Percentiles rank a stretch among this genome's conserved stretches.
phyloP scores from a whole-genome alignment of 495 filamentous ascomycete genomes.

The Platismatia glauca region DNA sequence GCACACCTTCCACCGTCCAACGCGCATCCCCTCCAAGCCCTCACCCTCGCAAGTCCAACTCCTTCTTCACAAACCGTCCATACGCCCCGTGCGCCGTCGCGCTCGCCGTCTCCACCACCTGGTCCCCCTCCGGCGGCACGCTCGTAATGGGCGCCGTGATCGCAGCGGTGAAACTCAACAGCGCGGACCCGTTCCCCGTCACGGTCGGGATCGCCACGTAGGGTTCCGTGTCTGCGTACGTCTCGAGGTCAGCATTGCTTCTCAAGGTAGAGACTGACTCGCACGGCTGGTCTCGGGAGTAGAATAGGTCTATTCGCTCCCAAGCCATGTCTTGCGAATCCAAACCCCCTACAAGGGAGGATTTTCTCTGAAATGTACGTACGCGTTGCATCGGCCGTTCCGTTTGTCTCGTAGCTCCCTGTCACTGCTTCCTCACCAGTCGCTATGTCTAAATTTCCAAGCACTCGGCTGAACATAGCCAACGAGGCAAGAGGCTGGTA shows the following conservation, averaged over 20 bases:
- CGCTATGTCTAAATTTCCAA: conserved; percentile 25
- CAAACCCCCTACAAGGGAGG: no score
- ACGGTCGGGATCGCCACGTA: conserved; percentile 40
- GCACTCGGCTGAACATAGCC: conserved; percentile 31
- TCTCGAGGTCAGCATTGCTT: no score
- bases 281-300: no score
- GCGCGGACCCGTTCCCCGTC: background rate
- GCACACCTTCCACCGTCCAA: background rate
- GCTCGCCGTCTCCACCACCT: conserved; percentile 10
- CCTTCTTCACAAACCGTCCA: conserved; percentile 15
- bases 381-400: conserved; percentile 45
- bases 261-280: no score
- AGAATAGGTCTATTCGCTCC: no score
- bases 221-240: no score
- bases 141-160: conserved; percentile 17
- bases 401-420: conserved; percentile 36
- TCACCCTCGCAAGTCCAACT: conserved; percentile 15
- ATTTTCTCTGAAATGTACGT: no score
- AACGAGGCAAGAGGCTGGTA: conserved; percentile 36
- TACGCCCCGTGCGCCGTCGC: conserved; percentile 19
- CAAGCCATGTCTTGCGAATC: no score
- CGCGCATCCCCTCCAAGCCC: conserved; percentile 3
- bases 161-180: conserved; percentile 10
- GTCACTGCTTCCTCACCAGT: conserved; percentile 34
- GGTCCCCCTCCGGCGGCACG: conserved; percentile 4